Evolutionary conservation across 441 rosid species (phyloP).

Genomic region (Adansonia rubrostipa): DNA sequence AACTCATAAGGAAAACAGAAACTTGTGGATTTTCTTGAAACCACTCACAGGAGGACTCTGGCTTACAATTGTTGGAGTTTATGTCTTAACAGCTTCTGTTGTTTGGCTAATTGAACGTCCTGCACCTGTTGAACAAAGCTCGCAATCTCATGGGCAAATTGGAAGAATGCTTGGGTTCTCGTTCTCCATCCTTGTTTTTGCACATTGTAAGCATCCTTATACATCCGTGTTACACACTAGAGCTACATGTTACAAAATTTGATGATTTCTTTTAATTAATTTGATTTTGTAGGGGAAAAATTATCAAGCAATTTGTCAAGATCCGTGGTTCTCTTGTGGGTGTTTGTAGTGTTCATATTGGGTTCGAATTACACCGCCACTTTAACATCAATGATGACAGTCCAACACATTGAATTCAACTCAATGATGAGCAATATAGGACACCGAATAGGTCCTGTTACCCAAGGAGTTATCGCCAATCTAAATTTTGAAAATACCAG

Average conservation of each 20-base stretch:
- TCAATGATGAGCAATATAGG: conserved; percentile 23
- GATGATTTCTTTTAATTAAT: not conserved
- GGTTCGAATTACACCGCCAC: conserved; percentile 51
- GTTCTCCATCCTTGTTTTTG: conserved; percentile 47
- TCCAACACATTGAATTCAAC: conserved; percentile 31
- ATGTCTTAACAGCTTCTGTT: conserved; percentile 40
- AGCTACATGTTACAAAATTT: not conserved
- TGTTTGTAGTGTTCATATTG: conserved; percentile 49
- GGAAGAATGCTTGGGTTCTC: conserved; percentile 47
- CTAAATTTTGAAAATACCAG: not conserved
- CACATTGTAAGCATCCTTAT: conserved; percentile 42
- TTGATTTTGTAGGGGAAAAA: conserved; percentile 44
- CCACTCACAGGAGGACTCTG: conserved; percentile 54
- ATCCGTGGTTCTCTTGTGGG: conserved; percentile 46
- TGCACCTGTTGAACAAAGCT: conserved; percentile 39
- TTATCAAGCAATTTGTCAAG: conserved; percentile 47
- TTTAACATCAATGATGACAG: conserved; percentile 53
- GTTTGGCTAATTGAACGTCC: conserved; percentile 53
- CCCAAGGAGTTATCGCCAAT: not conserved
- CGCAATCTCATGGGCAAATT: conserved; percentile 35
- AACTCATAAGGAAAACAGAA: conserved; percentile 29
- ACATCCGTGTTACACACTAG: not conserved
- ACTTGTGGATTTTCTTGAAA: conserved; percentile 52
- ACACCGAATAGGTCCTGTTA: not conserved
- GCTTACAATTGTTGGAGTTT: conserved; percentile 41